These are phyloP conservation scores for Pseudogymnoascus sp. DNA, from an alignment of 2,329 filamentous ascomycete species.

Conservation along the genomic window DNA sequence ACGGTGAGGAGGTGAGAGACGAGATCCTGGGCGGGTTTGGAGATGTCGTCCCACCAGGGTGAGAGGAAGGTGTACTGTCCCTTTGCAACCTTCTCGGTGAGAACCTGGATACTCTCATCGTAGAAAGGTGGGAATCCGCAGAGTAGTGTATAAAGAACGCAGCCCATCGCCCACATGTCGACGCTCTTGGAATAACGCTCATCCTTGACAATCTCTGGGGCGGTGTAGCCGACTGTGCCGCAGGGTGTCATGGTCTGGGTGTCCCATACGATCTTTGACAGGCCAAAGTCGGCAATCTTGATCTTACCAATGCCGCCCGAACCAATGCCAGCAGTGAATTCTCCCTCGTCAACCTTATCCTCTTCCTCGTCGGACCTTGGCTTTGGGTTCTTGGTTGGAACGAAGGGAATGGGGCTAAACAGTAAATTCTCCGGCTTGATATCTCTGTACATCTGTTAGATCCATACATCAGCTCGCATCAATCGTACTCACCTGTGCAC, in stretches of 20 bases:
- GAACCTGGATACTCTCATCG: slow-evolving; percentile 91
- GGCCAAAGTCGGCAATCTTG: slow-evolving; percentile 95
- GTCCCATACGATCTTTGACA: slow-evolving; percentile 98
- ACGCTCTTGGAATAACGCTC: slow-evolving; percentile 98
- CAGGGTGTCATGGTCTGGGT: slow-evolving; percentile 99
- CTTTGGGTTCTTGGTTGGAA: slow-evolving; percentile 72
- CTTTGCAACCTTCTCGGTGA: slow-evolving; percentile 94
- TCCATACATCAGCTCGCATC: background rate
- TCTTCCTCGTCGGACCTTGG: slow-evolving; percentile 82
- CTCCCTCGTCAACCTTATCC: slow-evolving; percentile 93
- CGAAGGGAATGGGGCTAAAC: slow-evolving; percentile 76
- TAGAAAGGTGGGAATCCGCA: slow-evolving; percentile 98
- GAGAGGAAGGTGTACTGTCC: slow-evolving; percentile 97
- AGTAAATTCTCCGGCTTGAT: slow-evolving; percentile 98
- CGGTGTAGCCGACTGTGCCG: slow-evolving; percentile 95
- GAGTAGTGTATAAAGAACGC: slow-evolving; percentile 90
- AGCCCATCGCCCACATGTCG: slow-evolving; percentile 98
- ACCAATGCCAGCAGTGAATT: slow-evolving; percentile 74
- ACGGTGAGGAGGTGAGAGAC: slow-evolving; percentile 90
- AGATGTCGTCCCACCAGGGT: slow-evolving; percentile 99
- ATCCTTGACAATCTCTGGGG: slow-evolving; percentile 97
- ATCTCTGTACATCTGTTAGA: slow-evolving; percentile 51
- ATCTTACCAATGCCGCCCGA: slow-evolving; percentile 87
- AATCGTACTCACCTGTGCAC: slow-evolving; percentile 73
- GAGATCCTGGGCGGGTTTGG: slow-evolving; percentile 85